Conservation (phyloP, 139 green algal species). For the Chlamydomonas incerta region DNA sequence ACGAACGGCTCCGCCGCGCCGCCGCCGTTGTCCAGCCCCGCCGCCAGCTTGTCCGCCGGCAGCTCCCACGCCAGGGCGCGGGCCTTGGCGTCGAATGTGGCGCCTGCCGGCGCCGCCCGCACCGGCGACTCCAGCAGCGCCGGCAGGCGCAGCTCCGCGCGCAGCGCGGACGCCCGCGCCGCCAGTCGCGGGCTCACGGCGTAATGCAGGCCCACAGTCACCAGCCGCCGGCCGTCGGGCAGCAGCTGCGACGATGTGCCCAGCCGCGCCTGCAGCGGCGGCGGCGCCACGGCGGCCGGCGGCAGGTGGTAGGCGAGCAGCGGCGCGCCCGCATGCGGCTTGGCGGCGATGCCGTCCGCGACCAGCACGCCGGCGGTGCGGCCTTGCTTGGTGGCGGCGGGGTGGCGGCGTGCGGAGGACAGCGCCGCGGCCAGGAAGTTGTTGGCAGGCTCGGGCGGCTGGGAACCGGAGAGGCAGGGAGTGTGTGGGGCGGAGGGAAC, state of each 20-base stretch:
- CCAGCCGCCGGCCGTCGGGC: slow-evolving; percentile 19
- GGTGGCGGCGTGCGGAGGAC: slow-evolving; percentile 8
- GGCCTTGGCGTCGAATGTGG: not conserved
- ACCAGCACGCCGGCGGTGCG: not conserved
- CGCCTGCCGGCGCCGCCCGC: not conserved
- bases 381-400: slow-evolving; percentile 9
- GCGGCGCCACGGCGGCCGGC: not conserved
- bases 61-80: slow-evolving; percentile 9
- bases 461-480: not conserved
- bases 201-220: slow-evolving; percentile 37
- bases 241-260: not conserved
- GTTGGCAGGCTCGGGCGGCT: not conserved
- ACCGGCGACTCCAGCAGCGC: slow-evolving; percentile 25
- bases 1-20: not conserved
- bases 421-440: slow-evolving; percentile 10
- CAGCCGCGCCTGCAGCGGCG: slow-evolving; percentile 28
- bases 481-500: too few species aligned
- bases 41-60: not conserved
- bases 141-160: not conserved
- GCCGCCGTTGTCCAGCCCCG: not conserved
- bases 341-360: slow-evolving; percentile 32
- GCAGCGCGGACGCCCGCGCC: not conserved
- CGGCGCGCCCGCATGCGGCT: slow-evolving; percentile 19
- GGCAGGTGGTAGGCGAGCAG: slow-evolving; percentile 32
- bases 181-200: not conserved